Base-by-base conservation (phyloP, 768 basidiomycete genomes). In the Solioccasus polychromus region DNA sequence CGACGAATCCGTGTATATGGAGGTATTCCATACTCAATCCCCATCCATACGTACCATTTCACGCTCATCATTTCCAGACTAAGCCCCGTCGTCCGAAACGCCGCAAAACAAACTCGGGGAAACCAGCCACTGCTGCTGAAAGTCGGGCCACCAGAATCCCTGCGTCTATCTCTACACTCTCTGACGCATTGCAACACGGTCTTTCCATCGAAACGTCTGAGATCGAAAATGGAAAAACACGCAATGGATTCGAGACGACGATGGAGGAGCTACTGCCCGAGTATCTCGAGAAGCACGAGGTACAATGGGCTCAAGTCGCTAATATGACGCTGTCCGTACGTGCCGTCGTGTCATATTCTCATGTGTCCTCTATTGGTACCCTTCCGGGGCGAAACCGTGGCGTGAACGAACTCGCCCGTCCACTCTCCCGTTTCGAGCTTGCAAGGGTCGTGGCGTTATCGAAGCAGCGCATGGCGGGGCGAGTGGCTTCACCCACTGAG, bases 401-500 rank as follows among this genome's bases (percentile, higher is more conserved):
- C 12, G 10, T 20, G 34, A 66, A 67, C 12, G 52, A 70, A 48
- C 47, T 42, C 11, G 50, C 75, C 26, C 68, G 75, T 20, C 67
- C 74, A 3, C 60, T 76, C 37, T 71, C 74, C 19, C 68, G 67
- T 29, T 68, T 69, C 18, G 77, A 78, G 47, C 51, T 68, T 6
- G 51, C 70, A 8, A 66, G 70, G 24, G 53, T 72, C 20, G 49
- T 73, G 50, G 53, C 64, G 20, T 45, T 41, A 14, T 51, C 52
- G 5, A 57, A 45, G 25, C 44, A 53, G 3, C 47, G 35, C 30
- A 11, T 34, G 24, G 47, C 19, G 4, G 49, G 49, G 8, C 42
- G 60, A 17, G 39, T 47, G 28, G 47, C 52, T 38, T 60, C 65
- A 12, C 42, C 61, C 32, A 51, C 55, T 5, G 68, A 74, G 34